Percentiles rank a stretch among this genome's conserved stretches.
These are phyloP conservation scores for Capronia americana DNA, from an alignment of 2,329 filamentous ascomycete genomes.

Conservation along the genomic window DNA sequence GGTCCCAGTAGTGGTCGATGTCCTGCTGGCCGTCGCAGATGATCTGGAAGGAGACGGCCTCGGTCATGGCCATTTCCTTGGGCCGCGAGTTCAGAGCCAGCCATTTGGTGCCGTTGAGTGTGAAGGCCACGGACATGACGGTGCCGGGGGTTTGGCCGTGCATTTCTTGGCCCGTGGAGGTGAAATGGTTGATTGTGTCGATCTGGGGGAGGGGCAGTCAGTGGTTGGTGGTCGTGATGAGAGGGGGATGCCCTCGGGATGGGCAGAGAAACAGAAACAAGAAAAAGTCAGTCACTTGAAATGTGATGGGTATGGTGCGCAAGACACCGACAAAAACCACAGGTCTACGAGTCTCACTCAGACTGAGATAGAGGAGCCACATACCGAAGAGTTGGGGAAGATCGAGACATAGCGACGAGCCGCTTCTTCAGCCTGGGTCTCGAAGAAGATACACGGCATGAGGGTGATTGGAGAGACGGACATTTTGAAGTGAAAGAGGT, in stretches of 20 bases:
- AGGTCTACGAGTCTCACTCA: not conserved
- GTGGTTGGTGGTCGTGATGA: too few relatives aligned
- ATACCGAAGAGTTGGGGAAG: conserved; percentile 35
- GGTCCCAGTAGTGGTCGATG: conserved; percentile 57
- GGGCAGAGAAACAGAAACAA: too few relatives aligned
- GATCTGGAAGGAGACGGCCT: conserved; percentile 54
- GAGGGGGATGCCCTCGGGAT: too few relatives aligned
- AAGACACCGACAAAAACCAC: not conserved
- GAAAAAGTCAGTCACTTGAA: too few relatives aligned
- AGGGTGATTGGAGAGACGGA: conserved; percentile 30
- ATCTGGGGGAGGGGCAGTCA: not conserved
- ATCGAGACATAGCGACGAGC: conserved; percentile 39
- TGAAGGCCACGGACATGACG: conserved; percentile 46
- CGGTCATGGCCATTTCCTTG: conserved; percentile 47
- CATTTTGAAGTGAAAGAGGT: conserved; percentile 4
- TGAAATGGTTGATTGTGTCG: conserved; percentile 43
- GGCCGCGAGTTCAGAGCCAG: conserved; percentile 55
- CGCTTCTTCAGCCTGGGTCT: conserved; percentile 40
- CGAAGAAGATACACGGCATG: conserved; percentile 40
- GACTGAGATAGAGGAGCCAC: not conserved
- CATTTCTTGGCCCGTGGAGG: conserved; percentile 42
- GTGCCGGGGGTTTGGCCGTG: conserved; percentile 42
- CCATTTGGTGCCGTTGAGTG: conserved; percentile 50
- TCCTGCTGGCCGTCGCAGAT: conserved; percentile 55
- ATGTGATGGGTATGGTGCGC: not conserved